phyloP scores from a whole-genome alignment of 768 basidiomycete genomes.

The Bullera alba region DNA sequence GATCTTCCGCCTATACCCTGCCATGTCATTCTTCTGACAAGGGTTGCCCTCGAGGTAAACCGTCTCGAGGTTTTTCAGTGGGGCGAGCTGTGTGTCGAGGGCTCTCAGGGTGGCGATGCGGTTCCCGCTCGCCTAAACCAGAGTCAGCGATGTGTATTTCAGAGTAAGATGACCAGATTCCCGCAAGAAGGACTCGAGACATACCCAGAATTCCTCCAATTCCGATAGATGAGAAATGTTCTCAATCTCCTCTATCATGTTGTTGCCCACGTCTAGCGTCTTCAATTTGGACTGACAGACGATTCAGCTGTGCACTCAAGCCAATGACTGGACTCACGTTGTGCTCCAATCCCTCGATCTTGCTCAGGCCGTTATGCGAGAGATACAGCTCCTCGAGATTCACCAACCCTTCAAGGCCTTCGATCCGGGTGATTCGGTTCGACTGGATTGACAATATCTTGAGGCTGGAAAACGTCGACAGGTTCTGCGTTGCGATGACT shows the following conservation, averaged over 20 bases:
- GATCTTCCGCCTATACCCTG: constrained; percentile 78
- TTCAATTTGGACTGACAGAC: constrained; percentile 56
- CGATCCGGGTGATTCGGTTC: constrained; percentile 82
- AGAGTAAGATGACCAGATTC: not conserved
- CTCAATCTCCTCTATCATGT: constrained; percentile 71
- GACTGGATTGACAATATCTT: constrained; percentile 78
- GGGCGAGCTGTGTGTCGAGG: constrained; percentile 61
- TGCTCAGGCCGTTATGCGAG: constrained; percentile 82
- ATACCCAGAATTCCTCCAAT: constrained; percentile 92
- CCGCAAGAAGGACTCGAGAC: constrained; percentile 20
- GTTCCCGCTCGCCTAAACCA: constrained; percentile 79
- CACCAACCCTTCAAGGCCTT: constrained; percentile 65
- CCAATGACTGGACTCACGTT: constrained; percentile 55
- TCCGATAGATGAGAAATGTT: constrained; percentile 67
- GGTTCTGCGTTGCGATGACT: constrained; percentile 52
- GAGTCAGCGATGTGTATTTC: not conserved
- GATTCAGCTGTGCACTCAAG: not conserved
- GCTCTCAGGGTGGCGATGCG: constrained; percentile 63
- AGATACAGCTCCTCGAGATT: constrained; percentile 84
- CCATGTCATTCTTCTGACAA: constrained; percentile 69
- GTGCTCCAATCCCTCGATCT: constrained; percentile 73
- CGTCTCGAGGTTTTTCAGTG: constrained; percentile 64
- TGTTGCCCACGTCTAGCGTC: constrained; percentile 81
- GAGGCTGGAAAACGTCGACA: constrained; percentile 63
- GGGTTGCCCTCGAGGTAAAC: constrained; percentile 95